Evolutionary conservation across 441 rosid species (phyloP).

Genomic region (Pelargonium myrrhifolium): DNA sequence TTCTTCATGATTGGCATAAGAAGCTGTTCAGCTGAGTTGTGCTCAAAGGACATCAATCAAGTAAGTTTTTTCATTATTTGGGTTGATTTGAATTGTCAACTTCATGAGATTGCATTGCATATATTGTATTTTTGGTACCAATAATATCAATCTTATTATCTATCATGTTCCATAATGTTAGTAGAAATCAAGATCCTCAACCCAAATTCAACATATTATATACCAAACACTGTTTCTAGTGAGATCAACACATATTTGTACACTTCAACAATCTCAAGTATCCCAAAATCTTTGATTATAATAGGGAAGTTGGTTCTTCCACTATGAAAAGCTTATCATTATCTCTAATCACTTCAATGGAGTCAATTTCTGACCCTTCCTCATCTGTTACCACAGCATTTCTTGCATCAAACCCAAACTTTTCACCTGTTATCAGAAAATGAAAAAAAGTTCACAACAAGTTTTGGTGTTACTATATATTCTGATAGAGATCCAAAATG

Average conservation of each 20-base stretch:
- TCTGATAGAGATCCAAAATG: background rate
- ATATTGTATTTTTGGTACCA: too few species aligned
- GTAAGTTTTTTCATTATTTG: background rate
- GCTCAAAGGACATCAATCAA: slow-evolving; percentile 1
- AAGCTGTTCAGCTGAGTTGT: background rate
- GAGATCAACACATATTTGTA: background rate
- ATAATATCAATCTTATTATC: too few species aligned
- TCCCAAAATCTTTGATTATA: background rate
- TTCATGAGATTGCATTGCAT: too few species aligned
- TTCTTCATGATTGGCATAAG: background rate
- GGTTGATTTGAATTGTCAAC: too few species aligned
- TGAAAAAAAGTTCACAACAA: background rate
- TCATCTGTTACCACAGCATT: slow-evolving; percentile 47
- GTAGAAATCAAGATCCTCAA: too few species aligned
- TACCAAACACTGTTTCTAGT: background rate
- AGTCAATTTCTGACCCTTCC: slow-evolving; percentile 77
- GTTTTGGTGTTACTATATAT: background rate
- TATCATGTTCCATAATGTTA: too few species aligned
- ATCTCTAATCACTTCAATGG: slow-evolving; percentile 77
- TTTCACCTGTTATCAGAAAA: slow-evolving; percentile 37
- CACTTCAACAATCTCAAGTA: background rate
- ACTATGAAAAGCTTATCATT: slow-evolving; percentile 66
- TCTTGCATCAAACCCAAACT: slow-evolving; percentile 53
- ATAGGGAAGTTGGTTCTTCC: slow-evolving; percentile 24
- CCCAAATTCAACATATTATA: too few species aligned